A percentile compares a stretch with the other conserved stretches of the same genome.
These are phyloP conservation scores for Xerocomus brunneocitrinus DNA, from an alignment of 768 basidiomycete species.

Conservation along the genomic window DNA sequence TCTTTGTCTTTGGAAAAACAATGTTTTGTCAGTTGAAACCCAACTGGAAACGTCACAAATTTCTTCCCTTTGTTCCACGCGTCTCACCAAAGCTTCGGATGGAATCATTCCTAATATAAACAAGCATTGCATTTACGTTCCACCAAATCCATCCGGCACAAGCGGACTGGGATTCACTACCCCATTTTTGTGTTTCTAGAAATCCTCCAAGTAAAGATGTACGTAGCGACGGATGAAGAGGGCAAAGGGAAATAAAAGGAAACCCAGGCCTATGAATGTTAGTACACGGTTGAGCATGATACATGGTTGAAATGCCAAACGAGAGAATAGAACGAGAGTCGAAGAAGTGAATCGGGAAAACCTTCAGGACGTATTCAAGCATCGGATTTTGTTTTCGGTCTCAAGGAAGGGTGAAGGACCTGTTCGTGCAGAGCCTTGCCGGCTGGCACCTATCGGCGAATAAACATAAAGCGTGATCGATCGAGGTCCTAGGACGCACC, in stretches of 20 bases:
- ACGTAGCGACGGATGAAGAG: not conserved
- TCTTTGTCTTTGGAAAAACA: too few relatives aligned
- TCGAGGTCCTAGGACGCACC: conserved; percentile 40
- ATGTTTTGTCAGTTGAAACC: too few relatives aligned
- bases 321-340: not conserved
- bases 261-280: conserved; percentile 10
- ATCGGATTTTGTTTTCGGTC: conserved; percentile 24
- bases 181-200: conserved; percentile 20
- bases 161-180: conserved; percentile 14
- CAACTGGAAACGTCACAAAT: too few relatives aligned
- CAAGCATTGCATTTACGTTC: conserved; percentile 4
- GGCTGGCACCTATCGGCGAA: conserved; percentile 61
- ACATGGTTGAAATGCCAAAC: conserved; percentile 10
- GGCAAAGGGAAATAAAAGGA: not conserved
- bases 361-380: conserved; percentile 11
- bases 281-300: conserved; percentile 26
- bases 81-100: not conserved
- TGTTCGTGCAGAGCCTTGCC: conserved; percentile 95
- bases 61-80: not conserved
- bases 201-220: conserved; percentile 1
- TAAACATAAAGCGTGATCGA: not conserved
- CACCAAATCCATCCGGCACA: conserved; percentile 1
- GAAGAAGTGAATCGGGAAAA: not conserved
- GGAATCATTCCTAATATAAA: not conserved
- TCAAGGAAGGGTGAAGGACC: conserved; percentile 63